Conservation (phyloP, 2,329 filamentous ascomycete species). For the Penicillium italicum region DNA sequence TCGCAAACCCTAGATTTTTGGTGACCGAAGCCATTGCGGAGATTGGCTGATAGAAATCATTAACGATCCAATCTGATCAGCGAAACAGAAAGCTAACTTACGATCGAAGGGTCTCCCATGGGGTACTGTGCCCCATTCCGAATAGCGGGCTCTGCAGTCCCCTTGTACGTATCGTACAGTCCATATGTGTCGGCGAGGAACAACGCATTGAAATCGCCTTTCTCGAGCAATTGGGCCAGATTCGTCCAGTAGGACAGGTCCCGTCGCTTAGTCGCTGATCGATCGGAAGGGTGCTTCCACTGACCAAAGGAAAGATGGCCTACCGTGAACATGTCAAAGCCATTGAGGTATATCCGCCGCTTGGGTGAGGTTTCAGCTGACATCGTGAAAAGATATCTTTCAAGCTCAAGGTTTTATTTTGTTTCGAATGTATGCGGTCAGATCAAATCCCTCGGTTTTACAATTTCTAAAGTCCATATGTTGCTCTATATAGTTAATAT, state of each 20-base stretch:
- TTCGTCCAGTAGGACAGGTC: conserved; percentile 45
- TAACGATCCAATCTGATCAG: background rate
- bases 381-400: background rate
- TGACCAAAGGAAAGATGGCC: conserved; percentile 38
- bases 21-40: conserved; percentile 46
- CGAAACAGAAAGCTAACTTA: background rate
- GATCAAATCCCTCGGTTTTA: background rate
- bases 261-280: conserved; percentile 38
- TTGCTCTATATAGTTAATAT: background rate
- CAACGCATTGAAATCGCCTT: conserved; percentile 46
- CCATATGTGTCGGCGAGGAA: conserved; percentile 49
- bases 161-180: conserved; percentile 43
- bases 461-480: background rate
- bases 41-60: conserved; percentile 23
- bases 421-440: background rate
- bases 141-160: conserved; percentile 29
- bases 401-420: background rate
- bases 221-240: conserved; percentile 45
- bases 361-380: background rate
- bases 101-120: conserved; percentile 32
- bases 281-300: conserved; percentile 31
- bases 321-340: conserved; percentile 40
- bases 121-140: conserved; percentile 37
- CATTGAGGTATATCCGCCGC: conserved; percentile 36
- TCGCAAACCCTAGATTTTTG: conserved; percentile 45